These are phyloP conservation scores for Cercophora samala DNA, from an alignment of 495 filamentous ascomycete genomes.

Conservation along the genomic window DNA sequence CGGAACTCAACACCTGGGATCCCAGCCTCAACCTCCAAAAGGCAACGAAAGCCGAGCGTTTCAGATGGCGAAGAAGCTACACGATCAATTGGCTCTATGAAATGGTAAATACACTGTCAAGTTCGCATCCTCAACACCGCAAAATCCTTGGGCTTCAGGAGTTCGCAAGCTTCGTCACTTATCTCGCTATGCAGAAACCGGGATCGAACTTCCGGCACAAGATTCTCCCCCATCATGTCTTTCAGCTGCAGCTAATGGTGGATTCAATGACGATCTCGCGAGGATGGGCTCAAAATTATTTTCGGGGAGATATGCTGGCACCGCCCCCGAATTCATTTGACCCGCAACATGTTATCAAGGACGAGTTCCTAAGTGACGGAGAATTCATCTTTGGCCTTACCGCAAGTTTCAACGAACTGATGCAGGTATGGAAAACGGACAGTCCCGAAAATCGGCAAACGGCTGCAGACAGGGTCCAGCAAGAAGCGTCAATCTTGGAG, in stretches of 20 bases:
- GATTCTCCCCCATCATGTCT: conserved; percentile 46
- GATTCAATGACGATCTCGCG: conserved; percentile 42
- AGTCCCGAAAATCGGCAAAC: background rate
- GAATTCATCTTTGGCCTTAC: background rate
- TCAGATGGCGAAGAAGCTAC: conserved; percentile 45
- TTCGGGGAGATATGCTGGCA: conserved; percentile 33
- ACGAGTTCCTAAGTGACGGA: conserved; percentile 37
- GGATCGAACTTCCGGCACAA: conserved; percentile 36
- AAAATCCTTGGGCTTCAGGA: conserved; percentile 41
- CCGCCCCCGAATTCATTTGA: conserved; percentile 33
- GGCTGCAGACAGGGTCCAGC: background rate
- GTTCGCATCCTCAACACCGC: conserved; percentile 35
- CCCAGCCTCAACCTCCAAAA: conserved; percentile 40
- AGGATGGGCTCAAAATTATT: conserved; percentile 37
- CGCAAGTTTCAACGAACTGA: background rate
- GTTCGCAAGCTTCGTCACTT: conserved; percentile 38
- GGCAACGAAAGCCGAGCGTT: conserved; percentile 37
- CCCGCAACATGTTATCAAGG: conserved; percentile 42
- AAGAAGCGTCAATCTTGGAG: background rate
- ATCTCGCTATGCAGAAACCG: conserved; percentile 43
- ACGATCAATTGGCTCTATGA: conserved; percentile 54
- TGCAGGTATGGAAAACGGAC: background rate
- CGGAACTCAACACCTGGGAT: conserved; percentile 41
- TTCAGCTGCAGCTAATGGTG: conserved; percentile 48
- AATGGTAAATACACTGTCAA: conserved; percentile 43